Evolutionary conservation across 495 filamentous ascomycete species (phyloP).

Genomic region (Penicillium arizonense): DNA sequence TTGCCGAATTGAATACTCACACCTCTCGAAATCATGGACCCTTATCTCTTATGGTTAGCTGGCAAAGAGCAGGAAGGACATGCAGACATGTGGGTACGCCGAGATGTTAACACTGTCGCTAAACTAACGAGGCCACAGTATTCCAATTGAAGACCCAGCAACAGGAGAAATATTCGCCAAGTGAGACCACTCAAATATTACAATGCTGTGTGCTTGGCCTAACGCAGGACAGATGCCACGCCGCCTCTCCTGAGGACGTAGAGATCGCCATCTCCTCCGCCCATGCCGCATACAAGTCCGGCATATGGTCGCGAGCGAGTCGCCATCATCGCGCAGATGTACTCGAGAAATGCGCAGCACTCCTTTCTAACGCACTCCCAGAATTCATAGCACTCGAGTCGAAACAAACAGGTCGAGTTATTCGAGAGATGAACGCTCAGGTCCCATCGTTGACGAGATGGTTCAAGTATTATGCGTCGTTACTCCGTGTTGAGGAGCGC

Average conservation of each 20-base stretch:
- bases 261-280: constrained; percentile 43
- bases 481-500: constrained; percentile 60
- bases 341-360: constrained; percentile 52
- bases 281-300: constrained; percentile 49
- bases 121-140: constrained; percentile 7
- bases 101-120: not conserved
- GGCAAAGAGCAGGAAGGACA: constrained; percentile 7
- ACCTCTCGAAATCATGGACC: not conserved
- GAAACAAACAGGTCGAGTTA: constrained; percentile 58
- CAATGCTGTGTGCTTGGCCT: not conserved
- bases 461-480: constrained; percentile 62
- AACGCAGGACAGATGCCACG: constrained; percentile 26
- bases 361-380: constrained; percentile 48
- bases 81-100: not conserved
- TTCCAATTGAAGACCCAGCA: constrained; percentile 22
- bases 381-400: constrained; percentile 57
- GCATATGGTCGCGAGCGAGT: constrained; percentile 57
- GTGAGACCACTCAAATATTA: constrained; percentile 1
- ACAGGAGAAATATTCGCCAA: constrained; percentile 19
- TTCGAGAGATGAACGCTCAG: constrained; percentile 66
- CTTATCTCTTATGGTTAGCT: constrained; percentile 1
- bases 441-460: constrained; percentile 59
- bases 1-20: no score
- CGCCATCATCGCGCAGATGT: constrained; percentile 53
- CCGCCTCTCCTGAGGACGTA: constrained; percentile 49